A percentile compares a stretch with the other conserved stretches of the same genome.
phyloP scores from a whole-genome alignment of 495 filamentous ascomycete species.

The Podospora fimiseda region DNA sequence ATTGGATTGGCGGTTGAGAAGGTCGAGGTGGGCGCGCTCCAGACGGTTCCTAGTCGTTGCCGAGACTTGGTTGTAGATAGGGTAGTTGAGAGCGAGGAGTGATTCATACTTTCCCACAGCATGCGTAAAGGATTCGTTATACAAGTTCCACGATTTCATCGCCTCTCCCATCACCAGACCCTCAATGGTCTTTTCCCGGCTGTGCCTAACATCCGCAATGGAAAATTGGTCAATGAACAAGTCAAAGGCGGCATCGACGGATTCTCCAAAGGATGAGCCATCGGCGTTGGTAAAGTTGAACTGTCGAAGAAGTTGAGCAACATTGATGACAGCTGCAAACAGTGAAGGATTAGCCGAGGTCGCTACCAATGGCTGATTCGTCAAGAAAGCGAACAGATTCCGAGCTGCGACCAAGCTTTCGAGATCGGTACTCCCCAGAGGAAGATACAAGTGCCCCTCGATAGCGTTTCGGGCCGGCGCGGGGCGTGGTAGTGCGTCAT shows the following conservation, averaged over 20 bases:
- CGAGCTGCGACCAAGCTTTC: conserved; percentile 68
- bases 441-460: conserved; percentile 67
- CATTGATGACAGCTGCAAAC: conserved; percentile 68
- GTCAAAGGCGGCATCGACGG: conserved; percentile 64
- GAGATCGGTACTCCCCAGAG: conserved; percentile 46
- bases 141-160: conserved; percentile 74
- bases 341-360: conserved; percentile 59
- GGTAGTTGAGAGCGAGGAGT: conserved; percentile 59
- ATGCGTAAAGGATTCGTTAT: conserved; percentile 87
- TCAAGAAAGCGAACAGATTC: conserved; percentile 87
- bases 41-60: conserved; percentile 67
- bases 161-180: conserved; percentile 79
- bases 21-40: conserved; percentile 73
- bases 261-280: conserved; percentile 75
- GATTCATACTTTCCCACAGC: conserved; percentile 84
- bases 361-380: conserved; percentile 72
- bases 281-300: conserved; percentile 78
- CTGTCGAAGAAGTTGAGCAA: conserved; percentile 60
- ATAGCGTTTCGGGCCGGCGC: conserved; percentile 19
- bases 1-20: conserved; percentile 59
- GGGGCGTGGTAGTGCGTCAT: conserved; percentile 32
- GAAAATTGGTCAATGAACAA: conserved; percentile 68
- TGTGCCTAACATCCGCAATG: conserved; percentile 73
- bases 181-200: conserved; percentile 86
- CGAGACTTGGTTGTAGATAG: conserved; percentile 63